Evolutionary conservation across 768 basidiomycete genomes (phyloP), one percentile per base, ranked within the genome.

Genomic region (Tricholoma hemisulphureum): DNA sequence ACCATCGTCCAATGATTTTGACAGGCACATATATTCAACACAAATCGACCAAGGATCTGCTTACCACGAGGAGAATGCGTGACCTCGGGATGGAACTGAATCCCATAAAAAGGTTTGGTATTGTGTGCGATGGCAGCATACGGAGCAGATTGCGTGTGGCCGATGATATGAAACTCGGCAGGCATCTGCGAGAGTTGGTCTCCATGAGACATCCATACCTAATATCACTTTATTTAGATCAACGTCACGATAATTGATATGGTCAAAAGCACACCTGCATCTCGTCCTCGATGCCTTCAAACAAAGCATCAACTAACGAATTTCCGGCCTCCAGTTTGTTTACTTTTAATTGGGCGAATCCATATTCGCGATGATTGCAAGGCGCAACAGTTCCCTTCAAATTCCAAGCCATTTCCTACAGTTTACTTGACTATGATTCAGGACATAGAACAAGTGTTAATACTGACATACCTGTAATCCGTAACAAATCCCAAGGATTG

Each of bases 161-260:
- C 96, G 63, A 98, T 92, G 63, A 89, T 83, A 67, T 91, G 87
- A 75, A 97, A 99, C 65, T 88, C 78, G 0, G 86, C 74, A 14
- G 96, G 97, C 2, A 89, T 82, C 50, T 80, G 83, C 24, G 86
- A 89, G 31, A 98, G 82, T 62, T 96, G 93, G 73, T 98, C 97
- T 10, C 95, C 95, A 69, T 99, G 97, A 16, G 96, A 98, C 97
- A 98, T 98, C 97, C 97, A 98, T 51, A 98, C 96, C 96, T 98
- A 60, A 6, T 26, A 28, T 23, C 24, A 2, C 14, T 11, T 28
- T 26, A n/a, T 48, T 48, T 26, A 48, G 46, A 28, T 3, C 14
- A 9, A 14, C 18, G 46, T 2, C 16, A n/a, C 8, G 14, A 16
- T 48, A 7, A 24, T 28, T 28, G 1, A 48, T 28, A 16, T 16